Evolutionary conservation across 1,139 yeast species (phyloP), one percentile per base, ranked within the genome.

Genomic region (Saccharomyces hybrid): DNA sequence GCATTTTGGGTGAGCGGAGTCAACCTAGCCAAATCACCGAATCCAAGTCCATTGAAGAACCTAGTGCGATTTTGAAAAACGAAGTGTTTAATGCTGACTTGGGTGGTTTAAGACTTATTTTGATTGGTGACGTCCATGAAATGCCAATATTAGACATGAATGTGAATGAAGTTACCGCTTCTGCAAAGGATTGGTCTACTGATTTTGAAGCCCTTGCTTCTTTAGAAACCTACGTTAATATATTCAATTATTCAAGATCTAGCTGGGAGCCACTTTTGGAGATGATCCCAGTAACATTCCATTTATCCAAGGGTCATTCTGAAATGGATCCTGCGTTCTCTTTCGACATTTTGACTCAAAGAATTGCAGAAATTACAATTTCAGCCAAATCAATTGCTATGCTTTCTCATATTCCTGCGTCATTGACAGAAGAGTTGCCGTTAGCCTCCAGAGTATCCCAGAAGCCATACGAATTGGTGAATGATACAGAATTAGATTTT

Each of bases 201-300:
- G 95, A 89, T 61, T 71, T 88, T 54, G 84, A 82, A 62, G 88
- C 91, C 0, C 86, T 84, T 58, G 77, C 86, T 0, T 82, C 82
- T 31, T 71, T 91, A 31, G 88, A 84, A 61, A 79, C 90, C 0
- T 82, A 76, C 60, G 79, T 87, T 11, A 93, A 91, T 68, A 83
- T 91, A 26, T 93, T 86, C 75, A 93, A 93, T 68, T 91, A 91
- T 67, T 82, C 97, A 0, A 83, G 89, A 61, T 90, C 98, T 0
- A 82, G 95, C 0, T 95, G 99, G 99, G 99, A 95, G 64, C 98
- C 99, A 0, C 74, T 95, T 50, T 70, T 93, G 51, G 99, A 95
- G 64, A 84, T 93, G 0, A 88, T 96, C 88, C 86, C 91, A 9
- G 75, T 93, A 53, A 84, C 90, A 0, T 70, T 90, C 16, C 90